Conservation (phyloP, 2,329 filamentous ascomycete genomes). For the Fusarium burgessii region DNA sequence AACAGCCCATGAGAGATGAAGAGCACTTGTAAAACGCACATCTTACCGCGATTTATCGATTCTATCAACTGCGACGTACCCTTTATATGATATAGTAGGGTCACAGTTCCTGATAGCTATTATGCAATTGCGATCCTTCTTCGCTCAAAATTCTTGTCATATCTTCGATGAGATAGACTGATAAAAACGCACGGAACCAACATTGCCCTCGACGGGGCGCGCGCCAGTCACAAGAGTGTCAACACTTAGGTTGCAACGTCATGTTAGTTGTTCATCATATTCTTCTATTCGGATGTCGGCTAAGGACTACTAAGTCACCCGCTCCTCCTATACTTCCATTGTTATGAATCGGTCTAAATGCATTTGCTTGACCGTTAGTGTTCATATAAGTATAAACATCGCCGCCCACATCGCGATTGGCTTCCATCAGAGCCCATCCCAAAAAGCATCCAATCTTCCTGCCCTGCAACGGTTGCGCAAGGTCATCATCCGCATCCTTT, state of each 20-base stretch:
- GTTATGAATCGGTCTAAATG: conserved; percentile 2
- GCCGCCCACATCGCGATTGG: conserved; percentile 19
- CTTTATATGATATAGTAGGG: background rate
- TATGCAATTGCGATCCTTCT: too few relatives aligned
- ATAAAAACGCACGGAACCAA: background rate
- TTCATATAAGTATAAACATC: conserved; percentile 10
- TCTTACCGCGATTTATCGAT: too few relatives aligned
- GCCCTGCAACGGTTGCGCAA: conserved; percentile 34
- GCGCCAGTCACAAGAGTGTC: background rate
- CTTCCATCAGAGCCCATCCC: conserved; percentile 39
- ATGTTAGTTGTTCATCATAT: conserved; percentile 4
- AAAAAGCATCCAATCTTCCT: conserved; percentile 45
- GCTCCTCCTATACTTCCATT: conserved; percentile 11
- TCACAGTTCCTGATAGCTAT: background rate
- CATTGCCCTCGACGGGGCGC: background rate
- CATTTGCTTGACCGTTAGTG: conserved; percentile 10
- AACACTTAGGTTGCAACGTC: background rate
- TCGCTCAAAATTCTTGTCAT: background rate
- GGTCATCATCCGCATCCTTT: conserved; percentile 11
- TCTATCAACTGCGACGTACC: too few relatives aligned
- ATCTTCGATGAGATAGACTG: background rate
- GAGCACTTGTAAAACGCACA: too few relatives aligned
- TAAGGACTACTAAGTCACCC: conserved; percentile 17
- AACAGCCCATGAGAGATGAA: background rate
- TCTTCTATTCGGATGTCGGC: conserved; percentile 5